Evolutionary conservation across 2,329 filamentous ascomycete species (phyloP).

Genomic region (Trichoderma asperellum): DNA sequence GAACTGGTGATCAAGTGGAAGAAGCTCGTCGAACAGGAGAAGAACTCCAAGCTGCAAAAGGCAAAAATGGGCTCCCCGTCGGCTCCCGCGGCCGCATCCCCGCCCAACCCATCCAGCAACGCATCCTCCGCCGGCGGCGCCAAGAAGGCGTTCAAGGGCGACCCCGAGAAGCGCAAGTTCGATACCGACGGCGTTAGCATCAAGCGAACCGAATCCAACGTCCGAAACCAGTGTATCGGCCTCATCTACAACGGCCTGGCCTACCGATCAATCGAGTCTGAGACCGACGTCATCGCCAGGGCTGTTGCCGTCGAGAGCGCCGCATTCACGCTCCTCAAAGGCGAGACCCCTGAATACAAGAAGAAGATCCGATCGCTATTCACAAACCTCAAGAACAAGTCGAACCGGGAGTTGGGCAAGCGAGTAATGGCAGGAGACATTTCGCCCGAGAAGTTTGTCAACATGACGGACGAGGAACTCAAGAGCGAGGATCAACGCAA

Average conservation of each 20-base stretch:
- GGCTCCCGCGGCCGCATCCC: constrained; percentile 45
- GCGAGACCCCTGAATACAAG: constrained; percentile 76
- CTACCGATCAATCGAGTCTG: constrained; percentile 69
- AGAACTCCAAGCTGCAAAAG: constrained; percentile 52
- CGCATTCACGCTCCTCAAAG: constrained; percentile 70
- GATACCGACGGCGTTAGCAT: constrained; percentile 80
- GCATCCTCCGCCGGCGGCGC: constrained; percentile 47
- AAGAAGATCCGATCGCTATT: constrained; percentile 90
- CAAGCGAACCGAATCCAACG: constrained; percentile 71
- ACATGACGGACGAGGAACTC: constrained; percentile 88
- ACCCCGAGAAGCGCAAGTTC: constrained; percentile 79
- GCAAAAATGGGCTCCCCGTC: constrained; percentile 44
- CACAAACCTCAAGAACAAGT: constrained; percentile 92
- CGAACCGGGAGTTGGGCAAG: constrained; percentile 75
- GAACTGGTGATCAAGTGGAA: constrained; percentile 90
- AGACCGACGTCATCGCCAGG: constrained; percentile 71
- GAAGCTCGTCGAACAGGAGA: constrained; percentile 71
- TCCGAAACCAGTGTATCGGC: constrained; percentile 83
- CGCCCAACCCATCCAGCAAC: constrained; percentile 59
- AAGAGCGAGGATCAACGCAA: constrained; percentile 82
- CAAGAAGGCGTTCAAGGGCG: constrained; percentile 60
- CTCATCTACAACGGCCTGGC: constrained; percentile 91
- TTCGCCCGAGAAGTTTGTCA: constrained; percentile 71
- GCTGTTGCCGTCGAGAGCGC: constrained; percentile 83
- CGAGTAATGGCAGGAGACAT: constrained; percentile 79